Conservation (phyloP, 2,329 filamentous ascomycete genomes). For the Fusarium scirpi region DNA sequence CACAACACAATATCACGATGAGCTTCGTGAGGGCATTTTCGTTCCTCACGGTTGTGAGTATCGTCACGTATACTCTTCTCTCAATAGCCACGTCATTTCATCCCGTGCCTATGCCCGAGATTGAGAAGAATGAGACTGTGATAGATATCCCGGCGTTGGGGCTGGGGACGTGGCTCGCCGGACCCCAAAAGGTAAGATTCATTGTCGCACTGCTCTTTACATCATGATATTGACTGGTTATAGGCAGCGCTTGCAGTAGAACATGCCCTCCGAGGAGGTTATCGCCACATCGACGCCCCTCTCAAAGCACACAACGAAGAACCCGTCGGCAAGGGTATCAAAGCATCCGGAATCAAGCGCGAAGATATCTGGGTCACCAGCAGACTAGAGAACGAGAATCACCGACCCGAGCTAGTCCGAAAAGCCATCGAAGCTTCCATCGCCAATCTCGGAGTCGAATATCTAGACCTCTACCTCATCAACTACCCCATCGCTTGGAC, state of each 20-base stretch:
- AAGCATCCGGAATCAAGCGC: slow-evolving; percentile 42
- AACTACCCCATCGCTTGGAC: slow-evolving; percentile 47
- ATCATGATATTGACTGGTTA: background rate
- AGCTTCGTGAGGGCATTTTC: slow-evolving; percentile 30
- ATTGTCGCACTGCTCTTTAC: accelerated
- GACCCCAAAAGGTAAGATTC: slow-evolving; percentile 16
- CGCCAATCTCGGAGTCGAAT: slow-evolving; percentile 48
- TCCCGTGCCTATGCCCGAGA: background rate
- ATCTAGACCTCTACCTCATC: slow-evolving; percentile 51
- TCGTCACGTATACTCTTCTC: slow-evolving; percentile 18
- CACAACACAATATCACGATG: background rate
- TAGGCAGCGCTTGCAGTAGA: slow-evolving; percentile 61
- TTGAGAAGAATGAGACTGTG: background rate
- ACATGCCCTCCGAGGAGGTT: slow-evolving; percentile 63
- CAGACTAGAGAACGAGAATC: slow-evolving; percentile 53
- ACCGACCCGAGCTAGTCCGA: slow-evolving; percentile 47
- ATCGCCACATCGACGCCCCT: slow-evolving; percentile 67
- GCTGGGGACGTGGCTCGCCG: slow-evolving; percentile 52
- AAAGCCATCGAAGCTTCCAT: slow-evolving; percentile 49
- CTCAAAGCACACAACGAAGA: slow-evolving; percentile 72
- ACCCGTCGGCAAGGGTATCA: slow-evolving; percentile 62
- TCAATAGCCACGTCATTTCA: slow-evolving; percentile 22
- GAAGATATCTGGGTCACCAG: slow-evolving; percentile 48
- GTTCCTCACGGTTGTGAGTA: slow-evolving; percentile 22
- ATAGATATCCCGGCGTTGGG: slow-evolving; percentile 49